phyloP scores from a whole-genome alignment of 805 yeast species.

The Saturnispora dispora region DNA sequence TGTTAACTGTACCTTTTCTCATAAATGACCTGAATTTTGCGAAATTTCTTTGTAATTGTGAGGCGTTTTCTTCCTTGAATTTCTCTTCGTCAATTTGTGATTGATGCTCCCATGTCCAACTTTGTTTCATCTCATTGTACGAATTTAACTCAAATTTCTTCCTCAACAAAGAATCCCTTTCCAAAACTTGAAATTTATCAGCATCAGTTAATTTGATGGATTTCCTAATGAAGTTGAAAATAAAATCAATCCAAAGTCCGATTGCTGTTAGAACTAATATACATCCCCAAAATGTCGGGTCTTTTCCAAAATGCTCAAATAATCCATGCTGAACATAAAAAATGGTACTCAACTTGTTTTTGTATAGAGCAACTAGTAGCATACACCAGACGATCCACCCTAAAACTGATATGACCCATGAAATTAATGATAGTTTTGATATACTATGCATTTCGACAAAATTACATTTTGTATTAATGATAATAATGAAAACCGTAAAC shows the following conservation, averaged over 20 bases:
- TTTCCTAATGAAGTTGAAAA: slow-evolving; percentile 47
- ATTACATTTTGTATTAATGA: slow-evolving; percentile 72
- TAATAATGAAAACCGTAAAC: slow-evolving; percentile 61
- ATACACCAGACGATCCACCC: slow-evolving; percentile 88
- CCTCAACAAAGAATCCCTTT: slow-evolving; percentile 58
- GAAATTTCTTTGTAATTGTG: slow-evolving; percentile 12
- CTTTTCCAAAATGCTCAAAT: slow-evolving; percentile 63
- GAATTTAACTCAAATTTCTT: slow-evolving; percentile 66
- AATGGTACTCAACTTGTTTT: slow-evolving; percentile 41
- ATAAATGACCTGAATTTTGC: slow-evolving; percentile 24
- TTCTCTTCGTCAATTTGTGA: slow-evolving; percentile 23
- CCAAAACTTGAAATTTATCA: slow-evolving; percentile 70
- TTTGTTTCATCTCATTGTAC: slow-evolving; percentile 61
- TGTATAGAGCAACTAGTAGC: slow-evolving; percentile 62
- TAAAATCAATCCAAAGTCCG: slow-evolving; percentile 58
- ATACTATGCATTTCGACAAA: slow-evolving; percentile 73
- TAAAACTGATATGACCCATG: slow-evolving; percentile 60
- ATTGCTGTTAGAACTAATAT: slow-evolving; percentile 47
- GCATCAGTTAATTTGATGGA: slow-evolving; percentile 62
- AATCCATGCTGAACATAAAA: slow-evolving; percentile 69
- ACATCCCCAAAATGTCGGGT: slow-evolving; percentile 82
- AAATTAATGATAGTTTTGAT: slow-evolving; percentile 56
- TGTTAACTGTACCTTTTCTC: slow-evolving; percentile 28
- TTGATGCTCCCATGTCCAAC: slow-evolving; percentile 57
- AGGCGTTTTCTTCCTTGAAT: slow-evolving; percentile 11